Base-by-base conservation (phyloP, 2,329 filamentous ascomycete genomes). In the Trichoderma hamatum region DNA sequence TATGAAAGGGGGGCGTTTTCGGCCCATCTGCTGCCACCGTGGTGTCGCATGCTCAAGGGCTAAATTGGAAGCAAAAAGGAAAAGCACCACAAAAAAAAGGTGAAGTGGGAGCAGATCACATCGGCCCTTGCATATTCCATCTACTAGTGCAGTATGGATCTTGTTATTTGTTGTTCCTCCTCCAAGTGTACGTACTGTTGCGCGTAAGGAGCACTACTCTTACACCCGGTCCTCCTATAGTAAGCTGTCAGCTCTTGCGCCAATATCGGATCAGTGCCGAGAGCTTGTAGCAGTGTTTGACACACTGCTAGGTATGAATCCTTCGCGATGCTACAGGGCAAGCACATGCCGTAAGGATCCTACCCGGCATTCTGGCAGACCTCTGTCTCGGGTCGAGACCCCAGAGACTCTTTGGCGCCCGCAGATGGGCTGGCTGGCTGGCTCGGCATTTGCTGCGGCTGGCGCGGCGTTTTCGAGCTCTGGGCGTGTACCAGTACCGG, bases 311-410 rank as follows among this genome's bases (percentile, higher is more conserved):
- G 39, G 16, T n/a, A 7, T 43, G 19, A 43, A 43, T n/a, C 39
- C 39, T 43, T 43, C 16, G 1, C 19, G 9, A 43, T 9, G 19
- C 19, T 43, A 9, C 39, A 43, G 19, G 39, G 39, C 39, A 43
- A 11, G 43, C 19, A 21, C 43, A 21, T 19, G 43, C n/a, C 5
- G 46, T 24, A 9, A n/a, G 46, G 46, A 49, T 49, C 46, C 54
- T 24, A 56, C 54, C 54, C 30, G 54, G 54, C 30, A 34, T 24
- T 21, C 19, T 6, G 51, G 3, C 46, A 32, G 60, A 52, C 30
- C 5, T 19, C 16, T 63, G 60, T 63, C 60, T 63, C 60, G 30
- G 43, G 60, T 63, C 46, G 30, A 63, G 60, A 63, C 60, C 46
- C 13, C 26, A 24, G 6, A 51, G 59, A 49, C 46, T 63, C 28